Conservation (phyloP, 495 filamentous ascomycete species). For the Hyaloscypha finlandica region DNA sequence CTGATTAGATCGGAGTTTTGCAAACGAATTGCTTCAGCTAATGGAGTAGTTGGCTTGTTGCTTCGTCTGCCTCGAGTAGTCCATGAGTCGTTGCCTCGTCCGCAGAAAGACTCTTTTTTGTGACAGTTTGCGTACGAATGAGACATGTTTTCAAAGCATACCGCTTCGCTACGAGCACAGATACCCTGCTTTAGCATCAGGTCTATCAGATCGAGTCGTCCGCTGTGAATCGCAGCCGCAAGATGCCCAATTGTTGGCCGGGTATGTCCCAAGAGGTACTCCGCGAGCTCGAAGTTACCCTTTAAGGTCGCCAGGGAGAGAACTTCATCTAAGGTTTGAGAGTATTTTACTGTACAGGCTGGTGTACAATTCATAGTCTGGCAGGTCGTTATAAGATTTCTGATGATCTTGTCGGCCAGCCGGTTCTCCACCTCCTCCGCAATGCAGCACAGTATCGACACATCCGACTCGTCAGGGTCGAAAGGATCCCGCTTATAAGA, state of each 20-base stretch:
- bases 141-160: no score
- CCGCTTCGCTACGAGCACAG: no score
- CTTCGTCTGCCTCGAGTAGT: no score
- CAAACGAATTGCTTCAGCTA: conserved; percentile 8
- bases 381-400: not conserved
- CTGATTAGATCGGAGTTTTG: not conserved
- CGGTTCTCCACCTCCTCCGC: no score
- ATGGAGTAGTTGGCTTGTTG: conserved; percentile 7
- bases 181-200: not conserved
- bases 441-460: no score
- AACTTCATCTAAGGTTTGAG: not conserved
- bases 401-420: not conserved
- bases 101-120: no score
- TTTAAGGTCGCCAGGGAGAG: not conserved
- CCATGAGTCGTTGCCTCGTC: no score
- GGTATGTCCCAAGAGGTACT: not conserved
- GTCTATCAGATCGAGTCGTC: not conserved
- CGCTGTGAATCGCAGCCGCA: not conserved
- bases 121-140: no score
- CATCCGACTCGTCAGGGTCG: no score
- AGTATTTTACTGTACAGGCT: not conserved
- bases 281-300: not conserved
- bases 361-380: not conserved
- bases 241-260: not conserved
- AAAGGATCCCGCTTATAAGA: no score